phyloP scores from a whole-genome alignment of 148 eudicot genomes.

The Fallopia convolvulus region DNA sequence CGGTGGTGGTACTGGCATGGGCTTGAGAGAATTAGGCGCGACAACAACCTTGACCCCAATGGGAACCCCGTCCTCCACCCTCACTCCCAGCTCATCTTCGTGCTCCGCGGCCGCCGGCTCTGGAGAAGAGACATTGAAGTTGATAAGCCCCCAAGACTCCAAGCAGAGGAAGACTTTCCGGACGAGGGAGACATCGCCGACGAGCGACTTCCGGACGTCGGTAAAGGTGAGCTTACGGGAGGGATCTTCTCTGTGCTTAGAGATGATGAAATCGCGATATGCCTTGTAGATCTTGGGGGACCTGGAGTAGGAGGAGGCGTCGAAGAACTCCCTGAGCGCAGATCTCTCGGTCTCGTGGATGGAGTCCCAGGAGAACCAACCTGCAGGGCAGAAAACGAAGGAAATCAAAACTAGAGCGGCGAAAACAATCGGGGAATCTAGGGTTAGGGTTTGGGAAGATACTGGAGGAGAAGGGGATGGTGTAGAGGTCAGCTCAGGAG shows the following conservation, averaged over 20 bases:
- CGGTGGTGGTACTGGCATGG: constrained; percentile 30
- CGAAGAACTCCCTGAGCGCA: constrained; percentile 70
- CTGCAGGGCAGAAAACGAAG: constrained; percentile 26
- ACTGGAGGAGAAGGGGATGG: constrained; percentile 76
- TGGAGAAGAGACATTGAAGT: constrained; percentile 28
- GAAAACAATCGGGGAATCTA: background rate
- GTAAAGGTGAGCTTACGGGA: constrained; percentile 56
- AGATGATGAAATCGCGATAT: constrained; percentile 81
- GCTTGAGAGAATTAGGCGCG: constrained; percentile 60
- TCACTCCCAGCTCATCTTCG: constrained; percentile 32
- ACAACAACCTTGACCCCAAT: constrained; percentile 74
- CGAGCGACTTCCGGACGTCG: constrained; percentile 73
- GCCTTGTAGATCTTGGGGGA: constrained; percentile 89
- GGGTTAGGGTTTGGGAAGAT: constrained; percentile 15
- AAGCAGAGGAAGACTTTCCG: constrained; percentile 68
- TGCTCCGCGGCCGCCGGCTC: constrained; percentile 22
- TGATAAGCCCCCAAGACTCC: constrained; percentile 73
- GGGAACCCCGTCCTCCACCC: constrained; percentile 89
- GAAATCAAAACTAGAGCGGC: background rate
- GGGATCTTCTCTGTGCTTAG: constrained; percentile 73
- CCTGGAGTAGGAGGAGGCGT: constrained; percentile 63
- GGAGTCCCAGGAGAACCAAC: constrained; percentile 87
- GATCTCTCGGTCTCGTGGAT: constrained; percentile 70
- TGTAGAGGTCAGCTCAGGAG: constrained; percentile 66
- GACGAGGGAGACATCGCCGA: constrained; percentile 63